Evolutionary conservation across 2,329 filamentous ascomycete genomes (phyloP).

Genomic region (Arthrobotrys megalospora): DNA sequence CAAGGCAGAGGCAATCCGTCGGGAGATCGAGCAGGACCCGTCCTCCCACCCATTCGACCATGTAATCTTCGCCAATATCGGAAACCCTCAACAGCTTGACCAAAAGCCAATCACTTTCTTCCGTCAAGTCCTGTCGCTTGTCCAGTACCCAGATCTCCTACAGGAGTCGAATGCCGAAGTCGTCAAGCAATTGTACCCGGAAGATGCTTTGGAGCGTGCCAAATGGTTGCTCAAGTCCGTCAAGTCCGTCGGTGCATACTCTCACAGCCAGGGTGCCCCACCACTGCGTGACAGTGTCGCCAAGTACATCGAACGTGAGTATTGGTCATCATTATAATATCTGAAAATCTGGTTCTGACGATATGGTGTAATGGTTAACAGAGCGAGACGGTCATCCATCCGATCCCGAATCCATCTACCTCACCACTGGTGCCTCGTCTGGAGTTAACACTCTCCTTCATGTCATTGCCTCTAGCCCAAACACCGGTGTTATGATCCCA

Average conservation of each 20-base stretch:
- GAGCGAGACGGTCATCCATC: conserved; percentile 90
- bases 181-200: conserved; percentile 82
- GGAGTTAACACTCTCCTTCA: conserved; percentile 95
- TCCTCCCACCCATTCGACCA: conserved; percentile 83
- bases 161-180: conserved; percentile 83
- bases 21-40: conserved; percentile 70
- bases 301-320: conserved; percentile 87
- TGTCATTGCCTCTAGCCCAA: conserved; percentile 83
- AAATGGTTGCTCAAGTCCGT: conserved; percentile 84
- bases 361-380: conserved; percentile 66
- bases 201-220: conserved; percentile 88
- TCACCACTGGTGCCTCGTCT: conserved; percentile 90
- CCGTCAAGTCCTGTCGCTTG: conserved; percentile 91
- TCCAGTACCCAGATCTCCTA: conserved; percentile 90
- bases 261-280: conserved; percentile 89
- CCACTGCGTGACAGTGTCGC: conserved; percentile 91
- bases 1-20: conserved; percentile 89
- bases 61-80: conserved; percentile 97
- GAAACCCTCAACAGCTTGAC: conserved; percentile 98
- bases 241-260: conserved; percentile 95
- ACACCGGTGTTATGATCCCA: conserved; percentile 88
- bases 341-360: conserved; percentile 3
- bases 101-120: conserved; percentile 99
- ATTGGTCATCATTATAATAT: conserved; percentile 6
- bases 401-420: conserved; percentile 85